Base-by-base conservation (phyloP, 2,329 filamentous ascomycete genomes). In the Aspergillus calidoustus region DNA sequence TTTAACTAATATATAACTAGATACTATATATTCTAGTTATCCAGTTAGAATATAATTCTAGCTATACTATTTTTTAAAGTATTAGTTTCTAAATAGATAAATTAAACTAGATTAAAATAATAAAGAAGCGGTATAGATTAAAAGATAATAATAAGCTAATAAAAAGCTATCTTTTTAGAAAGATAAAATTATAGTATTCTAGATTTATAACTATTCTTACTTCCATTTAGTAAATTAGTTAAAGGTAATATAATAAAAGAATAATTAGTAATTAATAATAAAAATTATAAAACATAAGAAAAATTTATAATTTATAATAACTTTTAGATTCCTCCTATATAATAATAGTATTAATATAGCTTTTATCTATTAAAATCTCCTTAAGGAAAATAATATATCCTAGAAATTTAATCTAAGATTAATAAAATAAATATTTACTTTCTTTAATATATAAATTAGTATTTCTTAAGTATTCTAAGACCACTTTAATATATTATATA, bases 131-230 rank as follows among this genome's bases (percentile, higher is more conserved):
- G n/a, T n/a, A n/a, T n/a, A n/a, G n/a, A n/a, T n/a, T n/a, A n/a
- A n/a, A n/a, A n/a, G n/a, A n/a, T n/a, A n/a, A 9, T 57, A 50
- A 57, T 57, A 28, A 38, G 15, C 23, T 17, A 55, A 57, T 48
- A 59, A 57, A 44, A 62, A 47, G 7, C 59, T 43, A 56, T 54
- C 63, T n/a, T n/a, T n/a, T n/a, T n/a, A n/a, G n/a, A n/a, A n/a
- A n/a, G n/a, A n/a, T n/a, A n/a, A n/a, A n/a, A n/a, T n/a, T n/a
- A n/a, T n/a, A n/a, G n/a, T n/a, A n/a, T n/a, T n/a, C 60, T 50
- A 34, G 25, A 19, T 63, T 43, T 60, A 44, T 62, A 28, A 54
- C 50, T 49, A 60, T 46, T 61, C 59, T 58, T 43, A 60, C 34
- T 61, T 11, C 54, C 34, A 46, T 48, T 28, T 31, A 22, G 34